Percentiles rank a stretch among this genome's conserved stretches.
Evolutionary conservation across 2,329 filamentous ascomycete genomes (phyloP).

Genomic region (Aspergillus fumigatus): DNA sequence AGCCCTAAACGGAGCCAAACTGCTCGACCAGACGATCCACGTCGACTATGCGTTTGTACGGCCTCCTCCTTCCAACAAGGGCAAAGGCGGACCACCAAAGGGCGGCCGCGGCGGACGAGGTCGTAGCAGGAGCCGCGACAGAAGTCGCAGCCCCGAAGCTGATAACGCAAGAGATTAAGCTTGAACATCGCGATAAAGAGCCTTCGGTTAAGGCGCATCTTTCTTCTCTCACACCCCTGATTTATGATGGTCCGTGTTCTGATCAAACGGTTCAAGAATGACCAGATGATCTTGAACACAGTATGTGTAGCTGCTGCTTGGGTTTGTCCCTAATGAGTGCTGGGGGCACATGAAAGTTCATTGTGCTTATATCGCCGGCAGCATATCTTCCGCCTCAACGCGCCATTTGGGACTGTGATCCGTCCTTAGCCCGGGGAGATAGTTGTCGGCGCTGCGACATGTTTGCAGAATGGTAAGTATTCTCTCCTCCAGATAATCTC

Average conservation of each 20-base stretch:
- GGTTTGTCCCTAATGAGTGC: neutral
- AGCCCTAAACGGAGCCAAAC: constrained; percentile 55
- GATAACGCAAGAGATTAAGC: constrained; percentile 31
- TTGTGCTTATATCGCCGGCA: constrained; percentile 15
- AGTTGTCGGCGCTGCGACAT: constrained; percentile 26
- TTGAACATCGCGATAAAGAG: constrained; percentile 1
- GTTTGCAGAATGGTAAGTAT: constrained; percentile 24
- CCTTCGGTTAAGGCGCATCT: neutral
- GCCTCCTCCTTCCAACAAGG: constrained; percentile 48
- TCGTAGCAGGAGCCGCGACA: constrained; percentile 43
- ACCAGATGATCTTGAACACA: neutral
- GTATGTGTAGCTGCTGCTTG: neutral
- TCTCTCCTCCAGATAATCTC: neutral
- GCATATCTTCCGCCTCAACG: constrained; percentile 2
- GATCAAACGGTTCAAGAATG: neutral
- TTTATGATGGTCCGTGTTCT: neutral
- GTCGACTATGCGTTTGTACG: constrained; percentile 65
- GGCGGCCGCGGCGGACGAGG: constrained; percentile 36
- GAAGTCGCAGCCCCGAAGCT: constrained; percentile 43
- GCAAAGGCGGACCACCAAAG: constrained; percentile 40
- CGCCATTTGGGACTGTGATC: neutral
- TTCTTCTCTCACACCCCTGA: neutral
- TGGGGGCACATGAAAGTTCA: neutral
- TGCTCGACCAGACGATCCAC: constrained; percentile 61
- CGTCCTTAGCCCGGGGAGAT: constrained; percentile 8